Base-by-base conservation (phyloP, 164 flowering plant species). In the Stephania yunnanensis region DNA sequence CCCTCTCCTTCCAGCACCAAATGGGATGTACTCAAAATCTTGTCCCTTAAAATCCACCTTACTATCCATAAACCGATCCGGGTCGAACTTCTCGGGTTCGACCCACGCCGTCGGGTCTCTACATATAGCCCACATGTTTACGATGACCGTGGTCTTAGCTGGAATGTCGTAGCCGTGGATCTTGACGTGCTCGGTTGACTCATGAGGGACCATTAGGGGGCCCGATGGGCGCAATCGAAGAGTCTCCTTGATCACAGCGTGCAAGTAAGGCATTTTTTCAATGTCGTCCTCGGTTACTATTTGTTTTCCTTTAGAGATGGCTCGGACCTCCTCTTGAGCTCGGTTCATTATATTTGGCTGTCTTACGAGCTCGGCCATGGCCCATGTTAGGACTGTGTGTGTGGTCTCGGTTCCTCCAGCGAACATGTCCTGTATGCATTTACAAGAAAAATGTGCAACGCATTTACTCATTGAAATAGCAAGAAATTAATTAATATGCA, bases 61-160 rank as follows among this genome's bases (percentile, higher is more conserved):
- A 63, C 83, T 81, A n/a, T 50, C 79, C 69, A 85, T 15, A 70
- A 90, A 90, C 71, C 93, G 82, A 48, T 87, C 86, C 10, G 93
- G 91, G 13, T 78, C 63, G 58, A 87, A 87, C 25, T 8, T 31
- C 8, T 84, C 85, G 1, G 90, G 88, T 45, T 87, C 74, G 53
- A 82, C 81, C 89, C 92, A 89, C 0, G 74, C 46, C 58, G 52
- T 73, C 29, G 86, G 81, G 77, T 87, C 86, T 74, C 88, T 84
- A 72, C 89, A 89, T 10, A 87, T 79, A 9, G 88, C 87, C 87
- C 85, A 85, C 6, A 80, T 89, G 76, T 87, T 89, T 19, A 86
- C 78, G 46, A 85, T 76, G 36, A 89, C 11, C 58, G 85, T 75
- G 25, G 92, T 83, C 36, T 79, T 80, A 8, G 87, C 85, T 12